These are phyloP conservation scores for Sporothrix curviconia DNA, from an alignment of 2,329 filamentous ascomycete species.

Conservation along the genomic window DNA sequence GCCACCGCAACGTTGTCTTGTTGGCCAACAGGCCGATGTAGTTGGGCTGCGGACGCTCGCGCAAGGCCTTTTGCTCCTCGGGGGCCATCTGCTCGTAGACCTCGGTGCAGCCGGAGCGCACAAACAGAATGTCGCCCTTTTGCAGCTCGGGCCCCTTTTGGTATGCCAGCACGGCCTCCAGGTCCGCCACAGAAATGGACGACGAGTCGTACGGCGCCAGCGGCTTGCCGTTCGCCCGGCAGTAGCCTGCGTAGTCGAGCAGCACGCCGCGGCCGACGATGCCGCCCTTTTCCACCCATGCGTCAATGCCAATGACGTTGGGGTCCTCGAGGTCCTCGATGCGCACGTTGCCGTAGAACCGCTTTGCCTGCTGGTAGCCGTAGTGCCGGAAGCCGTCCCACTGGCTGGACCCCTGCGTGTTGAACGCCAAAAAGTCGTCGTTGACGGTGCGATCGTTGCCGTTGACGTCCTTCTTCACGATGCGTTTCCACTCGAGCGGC, in stretches of 20 bases:
- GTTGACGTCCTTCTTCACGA: slow-evolving; percentile 9
- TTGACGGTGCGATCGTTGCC: slow-evolving; percentile 38
- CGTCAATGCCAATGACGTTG: slow-evolving; percentile 15
- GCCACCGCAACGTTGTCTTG: slow-evolving; percentile 32
- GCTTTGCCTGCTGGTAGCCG: slow-evolving; percentile 16
- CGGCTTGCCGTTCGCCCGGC: slow-evolving; percentile 7
- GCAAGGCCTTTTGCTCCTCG: slow-evolving; percentile 25
- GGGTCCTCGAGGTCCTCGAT: slow-evolving; percentile 14
- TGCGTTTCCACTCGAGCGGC: slow-evolving; percentile 39
- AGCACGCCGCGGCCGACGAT: slow-evolving; percentile 43
- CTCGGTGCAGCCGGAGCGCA: slow-evolving; percentile 31
- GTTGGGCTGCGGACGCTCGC: slow-evolving; percentile 23
- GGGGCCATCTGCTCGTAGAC: slow-evolving; percentile 25
- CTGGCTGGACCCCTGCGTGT: slow-evolving; percentile 42
- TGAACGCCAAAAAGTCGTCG: slow-evolving; percentile 37
- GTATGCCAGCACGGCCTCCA: slow-evolving; percentile 29
- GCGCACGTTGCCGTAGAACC: slow-evolving; percentile 15
- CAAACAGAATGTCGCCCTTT: slow-evolving; percentile 33
- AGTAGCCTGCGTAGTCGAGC: slow-evolving; percentile 32
- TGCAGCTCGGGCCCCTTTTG: slow-evolving; percentile 28
- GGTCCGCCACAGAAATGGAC: slow-evolving; percentile 23
- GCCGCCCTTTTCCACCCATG: slow-evolving; percentile 33
- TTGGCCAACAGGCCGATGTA: slow-evolving; percentile 34
- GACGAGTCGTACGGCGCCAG: slow-evolving; percentile 15
- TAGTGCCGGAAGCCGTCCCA: slow-evolving; percentile 44